These are phyloP conservation scores for Pichia cephalocereana DNA, from an alignment of 805 yeast species.

Conservation along the genomic window DNA sequence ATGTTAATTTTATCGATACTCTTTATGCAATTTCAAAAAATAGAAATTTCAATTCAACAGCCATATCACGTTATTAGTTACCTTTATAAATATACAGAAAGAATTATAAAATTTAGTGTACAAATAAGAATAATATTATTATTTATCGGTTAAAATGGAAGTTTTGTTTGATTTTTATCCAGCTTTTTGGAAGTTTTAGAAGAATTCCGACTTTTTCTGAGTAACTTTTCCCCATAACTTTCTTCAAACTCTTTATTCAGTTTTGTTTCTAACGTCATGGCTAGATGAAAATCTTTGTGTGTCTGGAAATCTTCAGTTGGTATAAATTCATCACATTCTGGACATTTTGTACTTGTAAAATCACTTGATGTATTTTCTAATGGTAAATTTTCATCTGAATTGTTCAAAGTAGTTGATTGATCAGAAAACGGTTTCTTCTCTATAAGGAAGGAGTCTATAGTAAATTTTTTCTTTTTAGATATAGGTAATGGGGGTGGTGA, in stretches of 20 bases:
- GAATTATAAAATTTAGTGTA: too few species aligned
- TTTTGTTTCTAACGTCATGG: slow-evolving; percentile 14
- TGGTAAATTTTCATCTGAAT: neutral
- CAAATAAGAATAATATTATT: too few species aligned
- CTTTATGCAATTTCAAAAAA: slow-evolving; percentile 14
- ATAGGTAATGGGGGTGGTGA: neutral
- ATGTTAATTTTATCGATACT: slow-evolving; percentile 37
- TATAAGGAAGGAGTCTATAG: neutral
- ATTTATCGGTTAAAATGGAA: slow-evolving; percentile 4
- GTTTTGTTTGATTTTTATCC: slow-evolving; percentile 4
- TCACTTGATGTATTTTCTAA: neutral
- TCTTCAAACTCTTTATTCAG: slow-evolving; percentile 11
- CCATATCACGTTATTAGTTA: neutral
- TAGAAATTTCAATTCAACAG: neutral
- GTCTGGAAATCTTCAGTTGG: slow-evolving; percentile 6
- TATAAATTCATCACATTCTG: slow-evolving; percentile 10
- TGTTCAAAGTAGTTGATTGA: neutral
- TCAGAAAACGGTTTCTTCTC: neutral
- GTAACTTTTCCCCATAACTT: neutral
- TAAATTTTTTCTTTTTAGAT: neutral
- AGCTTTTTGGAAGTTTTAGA: neutral
- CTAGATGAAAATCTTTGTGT: slow-evolving; percentile 25
- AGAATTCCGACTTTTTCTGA: neutral
- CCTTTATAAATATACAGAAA: too few species aligned
- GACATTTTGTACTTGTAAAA: slow-evolving; percentile 4